These are phyloP conservation scores for Themeda triandra DNA, from an alignment of 176 grass and related monocot species.

Conservation along the genomic window DNA sequence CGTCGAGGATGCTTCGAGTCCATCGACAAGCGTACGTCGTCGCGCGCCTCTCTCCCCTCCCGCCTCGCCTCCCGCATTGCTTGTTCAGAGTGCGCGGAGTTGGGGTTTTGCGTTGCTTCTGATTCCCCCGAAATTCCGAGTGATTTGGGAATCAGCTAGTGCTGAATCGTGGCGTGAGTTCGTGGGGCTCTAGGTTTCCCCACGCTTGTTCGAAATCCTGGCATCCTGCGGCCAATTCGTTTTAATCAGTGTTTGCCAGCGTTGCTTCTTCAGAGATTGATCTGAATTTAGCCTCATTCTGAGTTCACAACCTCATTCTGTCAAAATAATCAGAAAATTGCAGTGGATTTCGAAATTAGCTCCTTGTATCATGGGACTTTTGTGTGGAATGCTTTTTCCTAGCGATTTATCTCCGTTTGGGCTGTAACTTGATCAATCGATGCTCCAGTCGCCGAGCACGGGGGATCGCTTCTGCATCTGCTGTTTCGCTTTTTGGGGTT, in stretches of 20 bases:
- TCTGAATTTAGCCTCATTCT: not conserved
- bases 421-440: too few species aligned
- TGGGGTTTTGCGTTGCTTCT: not conserved
- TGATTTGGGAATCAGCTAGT: not conserved
- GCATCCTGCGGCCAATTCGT: not conserved
- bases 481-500: too few species aligned
- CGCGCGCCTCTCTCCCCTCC: not conserved
- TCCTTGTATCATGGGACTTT: not conserved
- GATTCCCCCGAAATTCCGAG: not conserved
- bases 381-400: not conserved
- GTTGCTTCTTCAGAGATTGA: not conserved
- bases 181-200: not conserved
- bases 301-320: not conserved
- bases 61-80: conserved; percentile 2
- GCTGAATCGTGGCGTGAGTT: not conserved
- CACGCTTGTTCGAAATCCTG: not conserved
- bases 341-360: not conserved
- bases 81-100: not conserved
- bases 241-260: not conserved
- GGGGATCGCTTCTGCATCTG: too few species aligned
- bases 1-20: conserved; percentile 83
- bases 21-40: conserved; percentile 70
- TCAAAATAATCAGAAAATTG: not conserved
- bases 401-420: too few species aligned
- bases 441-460: too few species aligned